phyloP scores from a whole-genome alignment of 2,329 filamentous ascomycete genomes.

The Onygena corvina region DNA sequence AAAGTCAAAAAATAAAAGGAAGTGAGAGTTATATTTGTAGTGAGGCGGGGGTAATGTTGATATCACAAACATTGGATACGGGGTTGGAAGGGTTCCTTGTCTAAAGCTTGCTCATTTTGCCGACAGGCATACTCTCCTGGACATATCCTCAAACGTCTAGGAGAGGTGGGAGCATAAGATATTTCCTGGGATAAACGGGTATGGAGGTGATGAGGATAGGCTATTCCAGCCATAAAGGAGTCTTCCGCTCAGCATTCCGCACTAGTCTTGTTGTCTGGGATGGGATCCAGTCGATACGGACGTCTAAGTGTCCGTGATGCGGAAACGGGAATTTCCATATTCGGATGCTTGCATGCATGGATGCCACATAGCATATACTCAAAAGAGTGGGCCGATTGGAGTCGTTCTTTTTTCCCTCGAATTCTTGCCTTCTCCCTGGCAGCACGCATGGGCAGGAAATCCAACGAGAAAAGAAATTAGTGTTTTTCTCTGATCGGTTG shows the following conservation, averaged over 20 bases:
- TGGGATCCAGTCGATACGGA: neutral
- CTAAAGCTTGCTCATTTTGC: neutral
- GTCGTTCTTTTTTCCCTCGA: too few species aligned
- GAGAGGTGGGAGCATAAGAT: neutral
- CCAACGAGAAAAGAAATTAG: neutral
- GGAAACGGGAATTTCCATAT: conserved; percentile 5
- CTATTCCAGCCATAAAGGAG: too few species aligned
- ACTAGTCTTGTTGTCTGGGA: too few species aligned
- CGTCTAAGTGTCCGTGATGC: neutral
- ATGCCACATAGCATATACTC: conserved; percentile 2
- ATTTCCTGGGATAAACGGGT: too few species aligned
- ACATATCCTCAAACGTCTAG: neutral
- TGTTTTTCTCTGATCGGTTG: neutral
- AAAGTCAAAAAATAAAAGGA: neutral
- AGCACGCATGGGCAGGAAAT: neutral
- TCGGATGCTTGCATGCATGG: conserved; percentile 5
- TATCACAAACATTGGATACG: neutral
- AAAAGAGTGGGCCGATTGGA: conserved; percentile 4
- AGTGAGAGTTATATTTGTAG: too few species aligned
- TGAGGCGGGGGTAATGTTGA: too few species aligned
- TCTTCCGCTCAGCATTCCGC: neutral
- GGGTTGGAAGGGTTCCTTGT: conserved; percentile 1
- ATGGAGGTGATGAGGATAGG: neutral
- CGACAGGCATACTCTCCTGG: neutral
- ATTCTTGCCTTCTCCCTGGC: neutral